Evolutionary conservation across 768 basidiomycete genomes (phyloP).

Genomic region (Macrolepiota albuminosa): DNA sequence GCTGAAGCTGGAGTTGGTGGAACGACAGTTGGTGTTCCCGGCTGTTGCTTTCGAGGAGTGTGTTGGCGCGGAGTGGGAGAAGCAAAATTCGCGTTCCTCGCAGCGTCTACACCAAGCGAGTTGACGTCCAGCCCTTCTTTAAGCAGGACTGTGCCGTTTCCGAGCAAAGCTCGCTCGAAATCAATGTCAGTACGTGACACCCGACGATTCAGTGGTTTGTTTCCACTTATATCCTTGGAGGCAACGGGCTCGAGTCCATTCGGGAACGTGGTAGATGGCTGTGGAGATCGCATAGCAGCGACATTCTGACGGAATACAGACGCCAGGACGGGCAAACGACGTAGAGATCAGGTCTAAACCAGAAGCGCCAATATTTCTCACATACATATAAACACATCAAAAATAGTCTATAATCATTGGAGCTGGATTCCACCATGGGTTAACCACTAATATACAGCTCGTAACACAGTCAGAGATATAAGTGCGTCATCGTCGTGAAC

Average conservation of each 20-base stretch:
- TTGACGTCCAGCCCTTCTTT: slow-evolving; percentile 70
- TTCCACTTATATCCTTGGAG: slow-evolving; percentile 40
- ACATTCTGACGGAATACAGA: slow-evolving; percentile 56
- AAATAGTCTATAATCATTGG: slow-evolving; percentile 8
- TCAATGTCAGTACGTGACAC: slow-evolving; percentile 73
- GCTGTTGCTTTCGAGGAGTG: slow-evolving; percentile 36
- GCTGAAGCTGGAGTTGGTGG: slow-evolving; percentile 64
- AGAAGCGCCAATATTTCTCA: slow-evolving; percentile 4
- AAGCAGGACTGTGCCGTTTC: slow-evolving; percentile 63
- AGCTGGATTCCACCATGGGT: slow-evolving; percentile 5
- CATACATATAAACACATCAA: slow-evolving; percentile 13
- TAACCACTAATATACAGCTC: slow-evolving; percentile 11
- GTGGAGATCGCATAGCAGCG: slow-evolving; percentile 32
- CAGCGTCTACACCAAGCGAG: slow-evolving; percentile 51
- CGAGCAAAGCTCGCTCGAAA: slow-evolving; percentile 72
- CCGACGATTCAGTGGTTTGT: slow-evolving; percentile 41
- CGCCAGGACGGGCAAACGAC: slow-evolving; percentile 49
- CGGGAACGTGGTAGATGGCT: slow-evolving; percentile 43
- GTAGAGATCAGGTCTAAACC: slow-evolving; percentile 5
- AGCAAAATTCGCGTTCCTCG: slow-evolving; percentile 33
- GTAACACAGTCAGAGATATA: slow-evolving; percentile 1
- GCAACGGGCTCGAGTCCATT: slow-evolving; percentile 53
- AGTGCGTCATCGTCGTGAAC: slow-evolving; percentile 6
- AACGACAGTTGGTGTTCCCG: slow-evolving; percentile 56
- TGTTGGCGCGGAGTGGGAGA: slow-evolving; percentile 34